Percentiles rank a stretch among this genome's conserved stretches.
phyloP scores from a whole-genome alignment of 2,329 filamentous ascomycete species.

The Ilyonectria destructans region DNA sequence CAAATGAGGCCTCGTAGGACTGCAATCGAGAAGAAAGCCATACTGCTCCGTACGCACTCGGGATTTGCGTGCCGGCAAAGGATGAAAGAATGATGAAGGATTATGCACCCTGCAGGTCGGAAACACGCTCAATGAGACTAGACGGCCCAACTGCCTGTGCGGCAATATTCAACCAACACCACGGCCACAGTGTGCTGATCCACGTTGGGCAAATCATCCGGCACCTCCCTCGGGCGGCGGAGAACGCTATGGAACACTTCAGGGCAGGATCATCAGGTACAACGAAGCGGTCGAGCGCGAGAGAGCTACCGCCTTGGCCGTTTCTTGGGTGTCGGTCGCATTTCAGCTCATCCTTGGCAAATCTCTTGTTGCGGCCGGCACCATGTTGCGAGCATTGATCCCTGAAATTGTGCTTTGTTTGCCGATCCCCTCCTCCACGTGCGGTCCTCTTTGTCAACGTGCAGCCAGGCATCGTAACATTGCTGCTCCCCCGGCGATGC shows the following conservation, averaged over 20 bases:
- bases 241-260: too few species aligned
- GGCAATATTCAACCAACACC: too few species aligned
- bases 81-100: not conserved
- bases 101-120: not conserved
- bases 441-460: not conserved
- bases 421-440: not conserved
- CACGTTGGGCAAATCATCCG: too few species aligned
- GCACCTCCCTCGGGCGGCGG: too few species aligned
- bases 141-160: not conserved
- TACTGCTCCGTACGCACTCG: not conserved
- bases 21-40: not conserved
- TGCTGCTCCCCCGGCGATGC: not conserved
- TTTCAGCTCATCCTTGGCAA: conserved; percentile 44
- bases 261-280: too few species aligned
- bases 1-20: not conserved
- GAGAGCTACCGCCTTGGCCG: too few species aligned
- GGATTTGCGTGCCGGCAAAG: not conserved
- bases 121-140: not conserved
- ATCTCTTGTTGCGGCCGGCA: conserved; percentile 23
- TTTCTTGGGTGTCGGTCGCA: conserved; percentile 12
- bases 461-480: not conserved
- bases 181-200: too few species aligned
- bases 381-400: conserved; percentile 9
- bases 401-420: conserved; percentile 18
- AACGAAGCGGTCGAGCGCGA: too few species aligned